These are phyloP conservation scores for Boletus coccyginus DNA, from an alignment of 768 basidiomycete genomes.

Conservation along the genomic window DNA sequence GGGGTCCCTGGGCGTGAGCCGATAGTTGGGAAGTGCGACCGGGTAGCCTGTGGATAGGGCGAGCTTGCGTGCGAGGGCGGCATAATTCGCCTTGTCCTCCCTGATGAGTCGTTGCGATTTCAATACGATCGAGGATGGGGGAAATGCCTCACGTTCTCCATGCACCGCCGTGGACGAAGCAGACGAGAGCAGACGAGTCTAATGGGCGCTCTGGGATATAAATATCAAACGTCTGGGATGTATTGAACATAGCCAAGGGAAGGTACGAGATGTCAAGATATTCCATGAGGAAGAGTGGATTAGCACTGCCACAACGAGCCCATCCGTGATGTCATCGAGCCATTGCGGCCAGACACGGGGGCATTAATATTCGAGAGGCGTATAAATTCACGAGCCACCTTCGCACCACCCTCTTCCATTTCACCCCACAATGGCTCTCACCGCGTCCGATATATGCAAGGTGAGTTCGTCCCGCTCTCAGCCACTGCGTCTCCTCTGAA, in stretches of 20 bases:
- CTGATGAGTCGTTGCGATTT: conserved; percentile 35
- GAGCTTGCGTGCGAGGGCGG: conserved; percentile 50
- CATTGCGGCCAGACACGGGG: too few species aligned
- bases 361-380: background rate
- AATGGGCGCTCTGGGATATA: conserved; percentile 35
- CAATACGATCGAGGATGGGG: background rate
- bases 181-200: conserved; percentile 44
- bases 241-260: conserved; percentile 21
- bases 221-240: conserved; percentile 53
- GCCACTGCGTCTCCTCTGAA: background rate
- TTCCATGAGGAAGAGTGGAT: background rate
- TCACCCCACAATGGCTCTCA: conserved; percentile 56
- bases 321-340: conserved; percentile 26
- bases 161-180: conserved; percentile 82
- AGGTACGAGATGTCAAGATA: conserved; percentile 37
- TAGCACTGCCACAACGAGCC: conserved; percentile 12
- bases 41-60: conserved; percentile 47
- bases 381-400: conserved; percentile 14
- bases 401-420: background rate
- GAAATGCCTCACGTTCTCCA: conserved; percentile 63
- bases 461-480: conserved; percentile 33
- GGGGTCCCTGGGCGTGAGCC: conserved; percentile 53
- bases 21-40: conserved; percentile 77
- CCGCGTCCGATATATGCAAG: conserved; percentile 75
- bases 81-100: conserved; percentile 69